phyloP scores from a whole-genome alignment of 2,329 filamentous ascomycete genomes.

The Scedosporium aurantiacum region DNA sequence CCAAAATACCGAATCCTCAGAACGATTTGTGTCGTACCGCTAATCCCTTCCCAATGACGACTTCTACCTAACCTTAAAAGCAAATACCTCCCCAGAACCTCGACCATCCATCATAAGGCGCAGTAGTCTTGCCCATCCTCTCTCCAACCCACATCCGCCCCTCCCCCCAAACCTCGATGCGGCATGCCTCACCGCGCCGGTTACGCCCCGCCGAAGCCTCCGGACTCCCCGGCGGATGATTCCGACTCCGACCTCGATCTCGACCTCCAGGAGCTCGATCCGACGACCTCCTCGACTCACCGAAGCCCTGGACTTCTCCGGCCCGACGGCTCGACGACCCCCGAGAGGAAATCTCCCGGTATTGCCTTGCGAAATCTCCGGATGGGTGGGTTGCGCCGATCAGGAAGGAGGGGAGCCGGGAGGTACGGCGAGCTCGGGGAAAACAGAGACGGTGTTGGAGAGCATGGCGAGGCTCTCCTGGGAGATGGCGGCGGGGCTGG shows the following conservation, averaged over 20 bases:
- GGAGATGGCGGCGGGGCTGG: slow-evolving; percentile 47
- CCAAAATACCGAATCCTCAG: neutral
- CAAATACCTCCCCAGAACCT: neutral
- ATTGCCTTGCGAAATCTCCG: slow-evolving; percentile 65
- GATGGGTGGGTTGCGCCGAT: slow-evolving; percentile 51
- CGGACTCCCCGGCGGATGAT: slow-evolving; percentile 55
- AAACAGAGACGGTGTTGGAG: slow-evolving; percentile 42
- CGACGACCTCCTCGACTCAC: slow-evolving; percentile 25
- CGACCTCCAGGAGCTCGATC: slow-evolving; percentile 71
- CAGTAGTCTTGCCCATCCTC: neutral
- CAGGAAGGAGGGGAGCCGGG: slow-evolving; percentile 37
- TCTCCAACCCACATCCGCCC: neutral
- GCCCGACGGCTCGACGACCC: slow-evolving; percentile 33
- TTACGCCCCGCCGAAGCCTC: slow-evolving; percentile 46
- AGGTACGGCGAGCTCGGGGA: slow-evolving; percentile 51
- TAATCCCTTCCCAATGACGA: neutral
- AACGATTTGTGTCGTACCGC: neutral
- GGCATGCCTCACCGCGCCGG: slow-evolving; percentile 47
- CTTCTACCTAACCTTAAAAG: neutral
- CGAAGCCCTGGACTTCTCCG: slow-evolving; percentile 26
- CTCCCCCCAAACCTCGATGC: slow-evolving; percentile 14
- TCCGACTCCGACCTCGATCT: slow-evolving; percentile 61
- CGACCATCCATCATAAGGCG: neutral
- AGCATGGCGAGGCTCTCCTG: slow-evolving; percentile 58
- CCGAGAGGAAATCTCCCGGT: slow-evolving; percentile 36